Percentiles rank a stretch among this genome's conserved stretches.
These are phyloP conservation scores for Periconia digitata DNA, from an alignment of 2,329 filamentous ascomycete species.

Conservation along the genomic window DNA sequence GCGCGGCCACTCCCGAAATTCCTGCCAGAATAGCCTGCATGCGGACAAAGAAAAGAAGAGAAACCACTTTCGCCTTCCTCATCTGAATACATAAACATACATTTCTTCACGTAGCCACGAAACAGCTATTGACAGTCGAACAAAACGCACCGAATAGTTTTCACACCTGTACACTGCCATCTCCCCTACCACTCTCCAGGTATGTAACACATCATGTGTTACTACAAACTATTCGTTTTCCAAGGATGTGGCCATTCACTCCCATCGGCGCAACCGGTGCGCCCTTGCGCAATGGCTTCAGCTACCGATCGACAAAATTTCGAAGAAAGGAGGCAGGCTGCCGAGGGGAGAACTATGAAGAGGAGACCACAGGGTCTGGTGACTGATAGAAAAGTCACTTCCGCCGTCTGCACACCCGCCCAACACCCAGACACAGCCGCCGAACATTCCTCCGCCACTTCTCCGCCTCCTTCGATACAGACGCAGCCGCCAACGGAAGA, in stretches of 20 bases:
- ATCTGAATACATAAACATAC: neutral
- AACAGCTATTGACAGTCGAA: neutral
- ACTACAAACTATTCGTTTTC: slow-evolving; percentile 47
- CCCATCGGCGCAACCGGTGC: slow-evolving; percentile 35
- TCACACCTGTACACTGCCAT: neutral
- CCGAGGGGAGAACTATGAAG: slow-evolving; percentile 9
- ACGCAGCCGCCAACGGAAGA: neutral
- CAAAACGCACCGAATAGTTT: no score
- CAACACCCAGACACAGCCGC: neutral
- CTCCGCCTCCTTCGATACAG: neutral
- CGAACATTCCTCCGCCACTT: neutral
- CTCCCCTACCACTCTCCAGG: neutral
- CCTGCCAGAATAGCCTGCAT: neutral
- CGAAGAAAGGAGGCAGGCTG: slow-evolving; percentile 11
- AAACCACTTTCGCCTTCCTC: neutral
- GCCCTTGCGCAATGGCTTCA: slow-evolving; percentile 28
- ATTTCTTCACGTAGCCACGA: neutral
- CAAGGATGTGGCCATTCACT: slow-evolving; percentile 46
- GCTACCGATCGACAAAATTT: neutral
- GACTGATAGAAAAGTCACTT: neutral
- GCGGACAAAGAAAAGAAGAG: neutral
- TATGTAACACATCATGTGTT: slow-evolving; percentile 41
- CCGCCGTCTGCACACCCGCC: no score
- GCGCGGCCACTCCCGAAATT: neutral
- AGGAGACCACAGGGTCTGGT: neutral